Evolutionary conservation across 805 yeast species (phyloP), one percentile per base, ranked within the genome.

Genomic region (Zygosaccharomyces pseudorouxii): DNA sequence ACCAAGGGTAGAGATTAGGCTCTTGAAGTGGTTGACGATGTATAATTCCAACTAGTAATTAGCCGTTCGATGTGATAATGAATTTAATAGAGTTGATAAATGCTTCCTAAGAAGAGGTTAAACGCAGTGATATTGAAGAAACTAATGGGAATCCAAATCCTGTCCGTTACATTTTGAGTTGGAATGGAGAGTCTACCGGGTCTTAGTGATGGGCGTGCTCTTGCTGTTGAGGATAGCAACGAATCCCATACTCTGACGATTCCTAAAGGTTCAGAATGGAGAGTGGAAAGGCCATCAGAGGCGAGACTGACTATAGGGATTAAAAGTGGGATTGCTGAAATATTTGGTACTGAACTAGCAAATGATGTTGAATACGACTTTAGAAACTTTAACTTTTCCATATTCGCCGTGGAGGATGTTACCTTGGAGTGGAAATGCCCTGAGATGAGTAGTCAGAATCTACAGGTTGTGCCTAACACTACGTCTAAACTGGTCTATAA

Each of bases 291-390:
- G 6, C 74, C 51, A 57, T 67, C 54, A 57, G 81, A 79, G 56
- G 72, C 64, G 20, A 60, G 55, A 48, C 42, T 75, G 43, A 60
- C 67, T 4, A 59, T 74, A 12, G 63, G 68, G 31, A 67, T 71
- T 9, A 58, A 66, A n/a, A 58, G 69, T 10, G 99, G 99, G 3
- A 75, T 82, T 2, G 96, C 88, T 1, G 99, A 93, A 69, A 78
- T 89, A 8, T 88, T 85, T 67, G 99, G 99, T 20, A 88, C 97
- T 2, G 99, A 93, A 64, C 76, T 93, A 20, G 86, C 97, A 2
- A 71, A 75, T 38, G 87, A 85, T 49, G 72, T 76, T 0, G 86
- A 81, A 19, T 84, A 81, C 57, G 62, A 67, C 3, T 81, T 86
- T 58, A 65, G 69, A 22, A 83, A 82, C 6, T 69, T 75, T 51